Conservation (phyloP, 176 grass and related monocot genomes). For the Areca catechu region DNA sequence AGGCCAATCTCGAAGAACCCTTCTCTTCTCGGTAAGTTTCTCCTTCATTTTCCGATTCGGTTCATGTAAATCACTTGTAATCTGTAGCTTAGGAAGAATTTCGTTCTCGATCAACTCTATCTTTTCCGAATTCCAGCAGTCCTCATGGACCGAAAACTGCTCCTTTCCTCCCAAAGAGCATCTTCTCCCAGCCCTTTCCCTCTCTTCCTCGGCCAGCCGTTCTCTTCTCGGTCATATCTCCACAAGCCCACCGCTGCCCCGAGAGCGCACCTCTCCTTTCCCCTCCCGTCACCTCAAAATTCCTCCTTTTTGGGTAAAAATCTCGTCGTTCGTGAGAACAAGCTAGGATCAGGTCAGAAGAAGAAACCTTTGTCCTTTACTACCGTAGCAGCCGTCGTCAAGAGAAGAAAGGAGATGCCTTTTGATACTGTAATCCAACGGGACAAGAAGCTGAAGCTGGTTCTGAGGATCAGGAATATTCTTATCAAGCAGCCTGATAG, state of each 20-base stretch:
- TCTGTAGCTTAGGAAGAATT: too few relatives aligned
- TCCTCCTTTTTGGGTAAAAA: slow-evolving; percentile 18
- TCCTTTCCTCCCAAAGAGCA: slow-evolving; percentile 21
- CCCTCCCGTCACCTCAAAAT: not conserved
- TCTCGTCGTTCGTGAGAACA: slow-evolving; percentile 22
- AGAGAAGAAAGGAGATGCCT: slow-evolving; percentile 74
- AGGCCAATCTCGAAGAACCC: too few relatives aligned
- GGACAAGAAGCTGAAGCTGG: slow-evolving; percentile 95
- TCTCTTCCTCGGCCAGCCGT: slow-evolving; percentile 9
- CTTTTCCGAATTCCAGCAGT: too few relatives aligned
- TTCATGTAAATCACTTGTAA: too few relatives aligned
- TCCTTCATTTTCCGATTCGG: too few relatives aligned
- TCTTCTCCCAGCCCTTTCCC: slow-evolving; percentile 28
- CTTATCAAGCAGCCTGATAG: slow-evolving; percentile 63
- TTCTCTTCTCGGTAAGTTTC: too few relatives aligned
- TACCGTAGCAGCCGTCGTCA: slow-evolving; percentile 40
- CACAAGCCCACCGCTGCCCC: slow-evolving; percentile 10
- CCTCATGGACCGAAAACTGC: slow-evolving; percentile 55
- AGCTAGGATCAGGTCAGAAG: slow-evolving; percentile 20
- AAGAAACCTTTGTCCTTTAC: slow-evolving; percentile 3
- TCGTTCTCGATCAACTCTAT: too few relatives aligned
- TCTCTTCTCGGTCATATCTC: slow-evolving; percentile 29
- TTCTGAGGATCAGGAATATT: slow-evolving; percentile 85
- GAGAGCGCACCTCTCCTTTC: slow-evolving; percentile 8
- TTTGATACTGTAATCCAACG: slow-evolving; percentile 90